Base-by-base conservation (phyloP, 768 basidiomycete species). In the Leccinum obscurum region DNA sequence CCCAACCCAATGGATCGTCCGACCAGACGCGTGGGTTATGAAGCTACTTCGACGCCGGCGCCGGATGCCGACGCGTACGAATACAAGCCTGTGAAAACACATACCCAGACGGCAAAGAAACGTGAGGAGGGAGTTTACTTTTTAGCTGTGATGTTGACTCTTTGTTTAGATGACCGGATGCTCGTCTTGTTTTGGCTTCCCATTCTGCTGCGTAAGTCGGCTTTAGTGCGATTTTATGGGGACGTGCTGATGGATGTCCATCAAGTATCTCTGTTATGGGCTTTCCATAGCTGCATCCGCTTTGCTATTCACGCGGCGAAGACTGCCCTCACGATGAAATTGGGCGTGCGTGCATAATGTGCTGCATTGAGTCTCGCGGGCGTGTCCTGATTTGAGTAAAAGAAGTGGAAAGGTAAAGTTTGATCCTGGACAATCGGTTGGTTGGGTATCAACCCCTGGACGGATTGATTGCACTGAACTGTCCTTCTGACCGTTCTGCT, bases 121-220 rank as follows among this genome's bases (percentile, higher is more conserved):
- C 85, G 90, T 91, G 67, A 68, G 80, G 52, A 44, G 28, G n/a
- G 22, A 20, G 22, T 41, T 37, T 2, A 44, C 17, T 32, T 46
- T 34, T 41, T 32, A 58, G 17, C 4, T 4, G 24, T 34, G 13
- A 9, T 58, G 24, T 28, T 69, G 26, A 57, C 55, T 55, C 30
- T 59, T 13, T 66, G 14, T 62, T 17, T 59, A 92, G 90, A 88
- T 75, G 92, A 94, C 70, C 86, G 85, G 46, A 94, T 94, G 92
- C 82, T 94, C 51, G 68, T 91, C 37, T 70, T 89, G 46, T 94
- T 94, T 78, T 94, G 92, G 92, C 79, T 94, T 66, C 92, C 92
- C 17, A 90, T 93, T 68, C 78, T 94, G 9, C 73, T 93, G 60
- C 74, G 91, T 93, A 66, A 77, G 90, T 85, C 10, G 34, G n/a